A percentile compares a stretch with the other conserved stretches of the same genome.
Evolutionary conservation across 2,329 filamentous ascomycete genomes (phyloP).

Genomic region (Pseudogymnoascus sp.): DNA sequence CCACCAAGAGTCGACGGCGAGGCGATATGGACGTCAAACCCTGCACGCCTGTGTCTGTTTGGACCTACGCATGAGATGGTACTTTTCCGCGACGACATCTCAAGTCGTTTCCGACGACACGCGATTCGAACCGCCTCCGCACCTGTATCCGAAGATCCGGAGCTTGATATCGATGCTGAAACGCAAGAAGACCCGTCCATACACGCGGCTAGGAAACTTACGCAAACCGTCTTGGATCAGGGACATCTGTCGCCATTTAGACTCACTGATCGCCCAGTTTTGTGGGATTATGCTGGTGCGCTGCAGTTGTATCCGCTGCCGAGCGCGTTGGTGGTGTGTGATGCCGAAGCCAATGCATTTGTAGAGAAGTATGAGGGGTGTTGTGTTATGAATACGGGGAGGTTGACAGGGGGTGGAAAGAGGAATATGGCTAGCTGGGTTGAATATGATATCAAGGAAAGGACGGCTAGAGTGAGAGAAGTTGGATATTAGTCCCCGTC

Average conservation of each 20-base stretch:
- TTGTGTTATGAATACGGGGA: constrained; percentile 87
- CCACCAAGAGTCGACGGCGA: constrained; percentile 45
- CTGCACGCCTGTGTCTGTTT: constrained; percentile 72
- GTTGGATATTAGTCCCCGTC: constrained; percentile 18
- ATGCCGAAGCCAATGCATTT: constrained; percentile 73
- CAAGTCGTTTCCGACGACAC: constrained; percentile 65
- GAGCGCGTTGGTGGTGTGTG: constrained; percentile 72
- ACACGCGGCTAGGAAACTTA: constrained; percentile 62
- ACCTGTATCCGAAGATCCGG: constrained; percentile 28
- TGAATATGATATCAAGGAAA: constrained; percentile 61
- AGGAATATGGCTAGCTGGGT: constrained; percentile 70
- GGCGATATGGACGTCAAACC: constrained; percentile 83
- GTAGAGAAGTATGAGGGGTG: constrained; percentile 90
- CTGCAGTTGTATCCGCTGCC: constrained; percentile 83
- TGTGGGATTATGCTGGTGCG: constrained; percentile 77
- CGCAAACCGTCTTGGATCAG: constrained; percentile 88
- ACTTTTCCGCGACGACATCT: constrained; percentile 79
- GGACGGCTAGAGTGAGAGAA: constrained; percentile 24
- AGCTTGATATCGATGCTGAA: constrained; percentile 24
- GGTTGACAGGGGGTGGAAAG: constrained; percentile 60
- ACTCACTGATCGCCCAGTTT: constrained; percentile 65
- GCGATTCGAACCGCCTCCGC: constrained; percentile 58
- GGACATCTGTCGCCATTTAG: constrained; percentile 83
- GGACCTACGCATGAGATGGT: constrained; percentile 82
- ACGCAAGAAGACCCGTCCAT: constrained; percentile 21